Evolutionary conservation across 371 early-diverging fungal species (phyloP), one percentile per base, ranked within the genome.

Genomic region (Apophysomyces ossiformis): DNA sequence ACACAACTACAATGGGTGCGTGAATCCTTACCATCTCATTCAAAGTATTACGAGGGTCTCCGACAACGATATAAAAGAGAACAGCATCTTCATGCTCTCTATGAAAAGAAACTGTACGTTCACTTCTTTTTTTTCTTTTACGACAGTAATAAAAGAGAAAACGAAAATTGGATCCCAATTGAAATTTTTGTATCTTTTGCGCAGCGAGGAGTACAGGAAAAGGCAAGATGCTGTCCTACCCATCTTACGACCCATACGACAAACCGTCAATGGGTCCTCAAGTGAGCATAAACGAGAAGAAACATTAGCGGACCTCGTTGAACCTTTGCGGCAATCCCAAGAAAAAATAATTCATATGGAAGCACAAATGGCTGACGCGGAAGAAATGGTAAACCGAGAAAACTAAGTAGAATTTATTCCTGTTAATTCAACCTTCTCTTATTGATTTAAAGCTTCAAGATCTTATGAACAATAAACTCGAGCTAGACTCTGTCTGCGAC

Each of bases 1-100:
- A 74, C 79, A 9, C 54, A 62, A 9, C 57, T 79, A 13, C 82
- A 82, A 61, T 82, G 79, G 79, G 79, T 82, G 5, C 74, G 79
- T 44, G 82, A 82, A 61, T 82, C 82, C 0, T 18, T 82, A 16
- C 74, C 82, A 9, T 64, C 77, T 12, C 82, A 82, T 61, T 75
- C 77, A 8, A 73, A 76, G 39, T 69, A 79, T 46, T 74, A 82
- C 61, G 79, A 77, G 43, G 73, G 74, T 32, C 60, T 81, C 36
- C 73, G 71, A 26, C 72, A 77, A 59, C 70, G 74, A 41, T 46
- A 73, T 12, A 60, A 74, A 61, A 71, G 74, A 46, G 77, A 77
- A 64, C 60, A 57, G 11, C 67, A 69, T 32, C 41, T 73, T 15
- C 70, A 78, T 61, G 47, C 50, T 5, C 56, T 69, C 32, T 70